A percentile compares a stretch with the other conserved stretches of the same genome.
Conservation (phyloP, 139 green algal species). For the Closterium sp. region DNA sequence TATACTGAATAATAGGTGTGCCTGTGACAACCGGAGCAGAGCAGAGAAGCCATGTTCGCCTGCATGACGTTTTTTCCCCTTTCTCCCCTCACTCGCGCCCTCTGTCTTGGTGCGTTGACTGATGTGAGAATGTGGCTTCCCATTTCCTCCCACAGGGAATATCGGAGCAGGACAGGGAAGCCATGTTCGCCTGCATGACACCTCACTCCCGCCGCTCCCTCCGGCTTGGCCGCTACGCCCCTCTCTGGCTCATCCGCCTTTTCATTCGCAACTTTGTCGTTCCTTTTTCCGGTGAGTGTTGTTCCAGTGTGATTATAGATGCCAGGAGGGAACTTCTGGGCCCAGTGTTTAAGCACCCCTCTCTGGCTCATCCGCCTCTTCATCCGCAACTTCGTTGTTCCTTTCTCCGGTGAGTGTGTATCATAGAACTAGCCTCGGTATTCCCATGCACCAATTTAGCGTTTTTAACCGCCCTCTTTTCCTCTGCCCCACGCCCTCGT, state of each 20-base stretch:
- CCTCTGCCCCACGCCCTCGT: not conserved
- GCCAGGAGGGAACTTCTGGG: too few relatives aligned
- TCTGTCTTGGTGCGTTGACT: too few relatives aligned
- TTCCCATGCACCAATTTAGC: too few relatives aligned
- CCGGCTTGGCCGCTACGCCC: slow-evolving; percentile 2
- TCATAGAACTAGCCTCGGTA: too few relatives aligned
- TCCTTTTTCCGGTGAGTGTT: not conserved
- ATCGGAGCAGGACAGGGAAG: not conserved
- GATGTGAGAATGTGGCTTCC: too few relatives aligned
- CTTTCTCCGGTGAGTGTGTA: not conserved
- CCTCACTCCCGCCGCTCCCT: not conserved
- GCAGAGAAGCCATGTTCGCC: too few relatives aligned
- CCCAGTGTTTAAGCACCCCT: too few relatives aligned
- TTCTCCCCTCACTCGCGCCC: too few relatives aligned
- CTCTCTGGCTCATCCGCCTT: slow-evolving; percentile 10
- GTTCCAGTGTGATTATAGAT: too few relatives aligned
- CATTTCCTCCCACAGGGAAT: slow-evolving; percentile 26
- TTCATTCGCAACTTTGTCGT: slow-evolving; percentile 17
- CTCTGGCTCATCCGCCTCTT: slow-evolving; percentile 9
- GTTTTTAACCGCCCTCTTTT: not conserved
- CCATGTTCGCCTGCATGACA: not conserved
- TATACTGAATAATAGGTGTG: not conserved
- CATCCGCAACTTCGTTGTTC: slow-evolving; percentile 13
- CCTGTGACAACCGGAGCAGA: too few relatives aligned
- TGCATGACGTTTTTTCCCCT: too few relatives aligned